phyloP scores from a whole-genome alignment of 257 asterid genomes.

The Avicennia marina region DNA sequence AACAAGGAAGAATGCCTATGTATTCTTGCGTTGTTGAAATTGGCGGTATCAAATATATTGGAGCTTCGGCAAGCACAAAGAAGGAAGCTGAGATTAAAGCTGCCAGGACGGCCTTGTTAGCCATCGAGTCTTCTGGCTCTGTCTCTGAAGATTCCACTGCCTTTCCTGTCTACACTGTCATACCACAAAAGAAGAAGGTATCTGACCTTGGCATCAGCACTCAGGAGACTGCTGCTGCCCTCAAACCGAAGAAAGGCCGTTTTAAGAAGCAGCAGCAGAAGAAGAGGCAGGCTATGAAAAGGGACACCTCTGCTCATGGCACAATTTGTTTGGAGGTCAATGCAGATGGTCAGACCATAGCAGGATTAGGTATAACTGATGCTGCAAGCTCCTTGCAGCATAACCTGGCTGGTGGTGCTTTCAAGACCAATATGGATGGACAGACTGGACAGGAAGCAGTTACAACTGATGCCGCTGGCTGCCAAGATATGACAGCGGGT shows the following conservation, averaged over 20 bases:
- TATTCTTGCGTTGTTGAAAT: conserved; percentile 67
- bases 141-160: conserved; percentile 23
- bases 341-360: conserved; percentile 20
- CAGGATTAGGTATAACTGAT: conserved; percentile 8
- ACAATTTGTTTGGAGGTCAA: too few species aligned
- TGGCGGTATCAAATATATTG: conserved; percentile 74
- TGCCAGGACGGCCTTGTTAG: conserved; percentile 85
- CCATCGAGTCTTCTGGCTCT: conserved; percentile 59
- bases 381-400: conserved; percentile 7
- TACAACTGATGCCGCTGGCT: conserved; percentile 1
- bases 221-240: conserved; percentile 50
- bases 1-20: conserved; percentile 28
- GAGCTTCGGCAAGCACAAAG: conserved; percentile 76
- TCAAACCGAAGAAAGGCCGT: conserved; percentile 59
- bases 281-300: conserved; percentile 29
- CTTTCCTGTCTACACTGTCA: conserved; percentile 57
- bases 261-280: conserved; percentile 42
- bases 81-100: conserved; percentile 95
- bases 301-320: conserved; percentile 18
- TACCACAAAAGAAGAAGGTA: conserved; percentile 58
- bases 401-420: background rate
- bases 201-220: conserved; percentile 44
- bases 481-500: conserved; percentile 16
- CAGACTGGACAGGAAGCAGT: too few species aligned
- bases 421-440: too few species aligned